A percentile compares a stretch with the other conserved stretches of the same genome.
Evolutionary conservation across 495 filamentous ascomycete species (phyloP).

Genomic region (Cercophora samala): DNA sequence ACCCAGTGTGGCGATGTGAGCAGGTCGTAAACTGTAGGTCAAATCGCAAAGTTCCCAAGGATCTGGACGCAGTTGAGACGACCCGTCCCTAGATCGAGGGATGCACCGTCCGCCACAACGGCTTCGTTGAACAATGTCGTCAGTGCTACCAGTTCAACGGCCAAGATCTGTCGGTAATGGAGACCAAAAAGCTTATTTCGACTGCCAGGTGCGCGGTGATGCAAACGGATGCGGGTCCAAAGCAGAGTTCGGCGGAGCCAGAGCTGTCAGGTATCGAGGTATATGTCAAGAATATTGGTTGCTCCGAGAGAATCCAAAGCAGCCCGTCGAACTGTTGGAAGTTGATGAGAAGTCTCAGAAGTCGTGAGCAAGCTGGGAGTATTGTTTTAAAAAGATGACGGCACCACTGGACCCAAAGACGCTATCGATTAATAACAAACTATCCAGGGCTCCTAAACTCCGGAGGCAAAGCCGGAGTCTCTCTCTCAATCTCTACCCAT

Average conservation of each 20-base stretch:
- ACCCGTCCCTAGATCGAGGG: neutral
- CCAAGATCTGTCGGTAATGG: neutral
- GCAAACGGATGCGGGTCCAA: neutral
- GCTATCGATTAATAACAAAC: neutral
- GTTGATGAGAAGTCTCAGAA: too few relatives aligned
- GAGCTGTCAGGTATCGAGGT: neutral
- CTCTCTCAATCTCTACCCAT: neutral
- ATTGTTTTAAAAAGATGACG: neutral
- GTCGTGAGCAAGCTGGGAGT: neutral
- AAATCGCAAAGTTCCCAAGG: neutral
- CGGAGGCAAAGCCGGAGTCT: neutral
- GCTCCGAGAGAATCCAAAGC: neutral
- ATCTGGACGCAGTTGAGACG: neutral
- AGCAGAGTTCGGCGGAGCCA: neutral
- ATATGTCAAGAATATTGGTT: neutral
- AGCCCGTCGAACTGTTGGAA: too few relatives aligned
- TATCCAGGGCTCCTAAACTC: neutral
- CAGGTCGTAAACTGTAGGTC: neutral
- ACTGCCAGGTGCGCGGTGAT: neutral
- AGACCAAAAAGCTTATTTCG: neutral
- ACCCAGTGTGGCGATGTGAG: neutral
- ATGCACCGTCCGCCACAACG: neutral
- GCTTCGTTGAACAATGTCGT: neutral
- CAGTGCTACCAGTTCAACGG: neutral
- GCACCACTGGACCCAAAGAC: neutral